Evolutionary conservation across 208 protist species (phyloP), one percentile per base, ranked within the genome.

Genomic region (Strigomonas culicis): DNA sequence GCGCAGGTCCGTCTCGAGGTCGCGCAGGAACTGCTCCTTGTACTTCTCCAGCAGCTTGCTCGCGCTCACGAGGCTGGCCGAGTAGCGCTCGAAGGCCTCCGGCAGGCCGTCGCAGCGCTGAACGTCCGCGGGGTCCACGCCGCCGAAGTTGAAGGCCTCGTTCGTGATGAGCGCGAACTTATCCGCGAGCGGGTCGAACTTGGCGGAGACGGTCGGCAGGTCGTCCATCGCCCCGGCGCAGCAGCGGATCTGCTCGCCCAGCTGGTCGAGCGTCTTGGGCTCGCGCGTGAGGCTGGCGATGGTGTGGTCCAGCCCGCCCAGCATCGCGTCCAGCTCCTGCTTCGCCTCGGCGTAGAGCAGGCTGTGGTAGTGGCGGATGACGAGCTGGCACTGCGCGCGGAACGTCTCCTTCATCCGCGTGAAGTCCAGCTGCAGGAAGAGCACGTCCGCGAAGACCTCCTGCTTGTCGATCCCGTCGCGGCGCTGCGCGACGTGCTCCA

Each of bases 401-500:
- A 99, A 96, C 11, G 95, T 92, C 49, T 96, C 83, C 90, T 99
- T 99, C 80, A 99, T 97, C 59, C 88, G 90, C 32, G 85, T 86
- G 80, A 94, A 98, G 79, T 99, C 97, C 6, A 99, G 75, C 67
- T 96, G 84, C 41, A 99, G 58, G 79, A 99, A 99, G 46, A 93
- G 69, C 19, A 99, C 94, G 66, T 95, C 90, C 25, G 84, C 81
- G 52, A 92, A 98, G 21, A 95, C 90, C 71, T 99, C 97, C 70
- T 98, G 93, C 67, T 97, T 97, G 70, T 98, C 88, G 57, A 99
- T 98, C 27, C 93, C 89, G 27, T 94, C 84, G 36, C 96, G 80
- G 53, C 92, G 82, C 67, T 98, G 91, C 34, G 85, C 83, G 52
- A 99, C 98, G 71, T 97, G 84, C 50, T 96, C 82, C 84, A 99